A percentile compares a stretch with the other conserved stretches of the same genome.
Evolutionary conservation across 495 filamentous ascomycete species (phyloP).

Genomic region (Neurospora tetraspora): DNA sequence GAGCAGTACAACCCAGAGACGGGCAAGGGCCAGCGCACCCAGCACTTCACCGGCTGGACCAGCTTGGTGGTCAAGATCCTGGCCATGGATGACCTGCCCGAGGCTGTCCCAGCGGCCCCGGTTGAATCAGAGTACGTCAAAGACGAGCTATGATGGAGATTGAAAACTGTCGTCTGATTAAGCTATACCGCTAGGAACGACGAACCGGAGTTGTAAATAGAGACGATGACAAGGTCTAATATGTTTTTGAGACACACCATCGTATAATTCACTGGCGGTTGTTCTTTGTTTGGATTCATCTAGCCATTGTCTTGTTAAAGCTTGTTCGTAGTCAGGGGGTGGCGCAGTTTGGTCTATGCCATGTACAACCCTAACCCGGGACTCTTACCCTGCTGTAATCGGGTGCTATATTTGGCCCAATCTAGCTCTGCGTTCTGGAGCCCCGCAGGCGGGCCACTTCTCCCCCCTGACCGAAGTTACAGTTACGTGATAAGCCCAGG

Average conservation of each 20-base stretch:
- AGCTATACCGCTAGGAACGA: background rate
- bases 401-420: background rate
- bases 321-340: background rate
- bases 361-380: background rate
- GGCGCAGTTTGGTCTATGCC: background rate
- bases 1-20: constrained; percentile 97
- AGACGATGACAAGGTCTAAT: background rate
- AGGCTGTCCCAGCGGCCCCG: background rate
- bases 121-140: background rate
- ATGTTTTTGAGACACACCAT: background rate
- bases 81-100: constrained; percentile 54
- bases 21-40: constrained; percentile 83
- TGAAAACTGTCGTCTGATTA: background rate
- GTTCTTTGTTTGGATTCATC: background rate
- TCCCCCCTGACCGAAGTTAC: background rate
- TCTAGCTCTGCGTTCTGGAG: background rate
- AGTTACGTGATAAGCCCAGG: background rate
- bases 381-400: background rate
- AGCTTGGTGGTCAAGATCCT: constrained; percentile 96
- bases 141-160: background rate
- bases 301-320: background rate
- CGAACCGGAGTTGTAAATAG: background rate
- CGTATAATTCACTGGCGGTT: background rate
- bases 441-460: background rate
- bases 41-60: constrained; percentile 98